Evolutionary conservation across 2,329 filamentous ascomycete species (phyloP), one percentile per base, ranked within the genome.

Genomic region (Colletotrichum noveboracense): DNA sequence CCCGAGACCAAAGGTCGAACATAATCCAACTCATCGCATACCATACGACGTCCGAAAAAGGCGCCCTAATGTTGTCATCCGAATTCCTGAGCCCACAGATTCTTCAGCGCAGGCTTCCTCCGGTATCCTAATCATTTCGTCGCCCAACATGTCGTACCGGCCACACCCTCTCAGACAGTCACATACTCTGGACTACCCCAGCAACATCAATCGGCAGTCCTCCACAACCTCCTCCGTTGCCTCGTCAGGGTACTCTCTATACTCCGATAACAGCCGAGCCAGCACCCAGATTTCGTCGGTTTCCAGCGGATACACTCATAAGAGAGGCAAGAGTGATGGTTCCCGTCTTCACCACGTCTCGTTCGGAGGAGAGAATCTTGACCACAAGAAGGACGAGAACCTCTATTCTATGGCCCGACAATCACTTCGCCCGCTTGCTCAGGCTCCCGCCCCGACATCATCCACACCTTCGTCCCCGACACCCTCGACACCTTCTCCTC

Each of bases 301-400:
- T n/a, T 95, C 94, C 38, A 92, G 91, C 82, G 88, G 87, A 61
- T 91, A 91, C 83, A 88, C 89, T 65, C 95, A 96, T 81, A 94
- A 92, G 83, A 92, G 95, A 82, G 94, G 94, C 76, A 90, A 93
- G 83, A 96, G 94, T 85, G 94, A 97, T 87, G 90, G 90, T 73
- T 89, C 89, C 75, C 88, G 88, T 58, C 89, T 92, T 81, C 21
- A 78, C 79, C 48, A 81, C 76, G 76, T 76, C 13, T 78, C 81
- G 32, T 83, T 87, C 82, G 83, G 87, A 68, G 68, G 68, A 66
- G 76, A 75, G 61, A 76, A 70, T 52, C 56, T 70, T 24, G 62
- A 76, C 48, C 79, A 85, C 69, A 84, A 86, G 79, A 85, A 84
- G 74, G 83, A 85, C 76, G 91, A 92, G 38, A 76, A 91, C 79